phyloP scores from a whole-genome alignment of 2,329 filamentous ascomycete genomes.

The Parasarocladium wereldwijsianum region DNA sequence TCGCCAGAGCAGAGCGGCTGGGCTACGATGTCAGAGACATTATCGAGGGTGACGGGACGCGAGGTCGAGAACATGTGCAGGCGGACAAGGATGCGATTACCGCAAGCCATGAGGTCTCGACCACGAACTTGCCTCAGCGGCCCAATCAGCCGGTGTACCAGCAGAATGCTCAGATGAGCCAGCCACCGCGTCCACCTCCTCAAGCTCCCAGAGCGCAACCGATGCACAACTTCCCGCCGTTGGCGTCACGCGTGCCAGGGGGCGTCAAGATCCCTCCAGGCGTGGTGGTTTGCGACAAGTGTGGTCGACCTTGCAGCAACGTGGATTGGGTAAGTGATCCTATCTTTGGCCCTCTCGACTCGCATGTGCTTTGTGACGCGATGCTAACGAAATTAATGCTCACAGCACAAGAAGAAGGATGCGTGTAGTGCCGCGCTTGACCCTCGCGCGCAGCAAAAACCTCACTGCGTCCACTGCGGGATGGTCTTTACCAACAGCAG shows the following conservation, averaged over 20 bases:
- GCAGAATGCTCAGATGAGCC: neutral
- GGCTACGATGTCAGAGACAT: constrained; percentile 39
- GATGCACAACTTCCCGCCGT: neutral
- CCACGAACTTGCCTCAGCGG: neutral
- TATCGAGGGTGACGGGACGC: no score
- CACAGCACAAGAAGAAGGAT: constrained; percentile 14
- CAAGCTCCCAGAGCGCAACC: neutral
- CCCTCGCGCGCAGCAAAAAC: constrained; percentile 12
- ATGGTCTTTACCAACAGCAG: constrained; percentile 24
- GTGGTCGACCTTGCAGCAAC: constrained; percentile 21
- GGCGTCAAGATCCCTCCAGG: neutral
- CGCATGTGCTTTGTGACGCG: neutral
- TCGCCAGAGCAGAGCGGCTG: constrained; percentile 40
- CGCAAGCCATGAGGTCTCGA: neutral
- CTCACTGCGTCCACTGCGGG: constrained; percentile 29
- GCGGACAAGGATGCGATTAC: constrained; percentile 16
- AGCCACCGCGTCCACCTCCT: neutral
- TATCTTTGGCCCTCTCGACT: neutral
- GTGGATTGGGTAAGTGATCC: constrained; percentile 16
- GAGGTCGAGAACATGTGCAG: no score
- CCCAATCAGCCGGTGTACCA: neutral
- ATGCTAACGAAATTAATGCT: constrained; percentile 7
- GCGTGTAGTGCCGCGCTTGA: constrained; percentile 11
- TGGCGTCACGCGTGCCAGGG: neutral
- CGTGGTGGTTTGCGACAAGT: constrained; percentile 14